Percentiles rank a stretch among this genome's conserved stretches.
Evolutionary conservation across 2,329 filamentous ascomycete species (phyloP).

Genomic region (Fusarium oxysporum): DNA sequence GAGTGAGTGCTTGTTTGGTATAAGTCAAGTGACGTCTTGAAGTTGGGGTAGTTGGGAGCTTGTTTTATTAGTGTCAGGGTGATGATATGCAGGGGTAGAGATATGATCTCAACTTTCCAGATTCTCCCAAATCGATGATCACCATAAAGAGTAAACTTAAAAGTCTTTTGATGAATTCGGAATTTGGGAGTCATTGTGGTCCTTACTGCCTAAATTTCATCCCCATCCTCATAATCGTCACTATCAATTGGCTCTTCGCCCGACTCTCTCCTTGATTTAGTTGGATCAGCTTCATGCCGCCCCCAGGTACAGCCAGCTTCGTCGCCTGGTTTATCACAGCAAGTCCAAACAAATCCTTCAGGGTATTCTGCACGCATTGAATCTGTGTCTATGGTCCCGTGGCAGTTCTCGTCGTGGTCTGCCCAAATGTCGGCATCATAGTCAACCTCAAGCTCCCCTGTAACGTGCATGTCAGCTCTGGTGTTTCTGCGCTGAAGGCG

Average conservation of each 20-base stretch:
- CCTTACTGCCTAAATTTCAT: background rate
- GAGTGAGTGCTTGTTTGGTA: background rate
- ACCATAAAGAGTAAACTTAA: accelerated
- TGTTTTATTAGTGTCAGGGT: background rate
- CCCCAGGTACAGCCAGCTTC: constrained; percentile 22
- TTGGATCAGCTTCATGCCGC: constrained; percentile 28
- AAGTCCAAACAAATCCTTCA: constrained; percentile 39
- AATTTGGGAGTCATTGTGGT: background rate
- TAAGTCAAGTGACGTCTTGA: background rate
- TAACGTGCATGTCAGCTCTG: background rate
- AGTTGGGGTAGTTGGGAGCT: background rate
- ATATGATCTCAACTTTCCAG: background rate
- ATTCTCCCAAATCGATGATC: background rate
- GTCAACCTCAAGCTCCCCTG: constrained; percentile 36
- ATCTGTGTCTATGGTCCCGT: constrained; percentile 32
- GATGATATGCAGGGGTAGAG: background rate
- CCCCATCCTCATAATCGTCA: background rate
- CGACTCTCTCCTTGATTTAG: constrained; percentile 7
- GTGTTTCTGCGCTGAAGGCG: accelerated
- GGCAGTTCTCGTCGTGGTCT: constrained; percentile 13
- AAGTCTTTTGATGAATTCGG: background rate
- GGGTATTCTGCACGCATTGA: constrained; percentile 21
- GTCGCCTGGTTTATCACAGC: constrained; percentile 25
- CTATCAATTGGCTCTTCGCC: background rate
- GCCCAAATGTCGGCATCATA: constrained; percentile 14